These are phyloP conservation scores for Xerocomus subilludens DNA, from an alignment of 1,284 basidiomycete species.

Conservation along the genomic window DNA sequence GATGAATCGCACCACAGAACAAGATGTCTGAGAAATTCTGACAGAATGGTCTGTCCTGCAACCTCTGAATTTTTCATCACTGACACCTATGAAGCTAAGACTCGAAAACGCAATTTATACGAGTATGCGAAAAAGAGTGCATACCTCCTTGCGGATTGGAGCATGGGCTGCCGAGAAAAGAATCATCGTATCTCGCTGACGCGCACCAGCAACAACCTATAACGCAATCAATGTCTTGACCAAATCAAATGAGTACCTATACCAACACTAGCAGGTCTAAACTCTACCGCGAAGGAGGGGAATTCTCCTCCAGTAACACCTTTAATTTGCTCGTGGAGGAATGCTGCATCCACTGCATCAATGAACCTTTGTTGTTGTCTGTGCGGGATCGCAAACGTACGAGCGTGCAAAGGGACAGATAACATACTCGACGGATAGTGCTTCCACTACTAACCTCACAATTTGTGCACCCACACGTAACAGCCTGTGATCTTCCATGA, in stretches of 20 bases:
- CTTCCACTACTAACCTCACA: conserved; percentile 75
- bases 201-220: conserved; percentile 60
- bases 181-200: conserved; percentile 70
- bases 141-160: conserved; percentile 73
- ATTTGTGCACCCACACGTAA: conserved; percentile 73
- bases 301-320: conserved; percentile 64
- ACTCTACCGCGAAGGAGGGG: conserved; percentile 27
- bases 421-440: conserved; percentile 71
- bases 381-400: conserved; percentile 31
- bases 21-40: conserved; percentile 64
- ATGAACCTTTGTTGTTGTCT: conserved; percentile 72
- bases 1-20: conserved; percentile 68
- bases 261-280: conserved; percentile 46
- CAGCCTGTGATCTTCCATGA: conserved; percentile 72
- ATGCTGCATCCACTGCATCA: conserved; percentile 66
- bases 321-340: conserved; percentile 68
- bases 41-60: conserved; percentile 43
- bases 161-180: conserved; percentile 76
- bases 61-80: conserved; percentile 55
- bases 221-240: conserved; percentile 8
- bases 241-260: conserved; percentile 13
- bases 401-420: conserved; percentile 12
- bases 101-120: not conserved
- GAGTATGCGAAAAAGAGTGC: conserved; percentile 26
- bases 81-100: conserved; percentile 57